These are phyloP conservation scores for Zangia roseola DNA, from an alignment of 768 basidiomycete species.

Conservation along the genomic window DNA sequence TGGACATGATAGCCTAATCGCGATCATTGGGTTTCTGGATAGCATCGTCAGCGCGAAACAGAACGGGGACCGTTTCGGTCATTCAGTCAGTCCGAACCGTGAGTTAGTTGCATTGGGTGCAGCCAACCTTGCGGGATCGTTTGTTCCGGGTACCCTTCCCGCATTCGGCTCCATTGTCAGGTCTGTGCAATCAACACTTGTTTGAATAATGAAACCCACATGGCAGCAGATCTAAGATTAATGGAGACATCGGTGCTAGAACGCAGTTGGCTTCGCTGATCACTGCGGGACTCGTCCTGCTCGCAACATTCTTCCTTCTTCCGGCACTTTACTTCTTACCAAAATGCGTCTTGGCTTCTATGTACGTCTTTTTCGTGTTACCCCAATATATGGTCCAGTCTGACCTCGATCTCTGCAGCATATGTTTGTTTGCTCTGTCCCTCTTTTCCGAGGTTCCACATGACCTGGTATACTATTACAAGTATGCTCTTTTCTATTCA, in stretches of 20 bases:
- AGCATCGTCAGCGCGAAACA: constrained; percentile 96
- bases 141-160: constrained; percentile 87
- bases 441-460: constrained; percentile 86
- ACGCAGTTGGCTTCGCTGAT: constrained; percentile 89
- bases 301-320: constrained; percentile 88
- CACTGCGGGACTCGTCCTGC: constrained; percentile 68
- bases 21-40: constrained; percentile 89
- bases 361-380: constrained; percentile 49
- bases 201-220: not conserved
- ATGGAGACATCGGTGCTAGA: constrained; percentile 83
- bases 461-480: constrained; percentile 83
- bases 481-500: constrained; percentile 40
- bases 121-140: constrained; percentile 73
- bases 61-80: constrained; percentile 78
- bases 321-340: constrained; percentile 85
- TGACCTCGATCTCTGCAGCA: constrained; percentile 43
- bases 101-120: constrained; percentile 91
- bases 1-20: constrained; percentile 54
- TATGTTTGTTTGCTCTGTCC: constrained; percentile 81
- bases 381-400: not conserved
- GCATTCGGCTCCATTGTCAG: constrained; percentile 93
- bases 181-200: constrained; percentile 37
- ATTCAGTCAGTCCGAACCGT: constrained; percentile 90
- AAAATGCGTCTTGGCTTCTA: constrained; percentile 83
- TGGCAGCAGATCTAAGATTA: constrained; percentile 66